Evolutionary conservation across 2,329 filamentous ascomycete genomes (phyloP).

Genomic region (Neonectria sp.): DNA sequence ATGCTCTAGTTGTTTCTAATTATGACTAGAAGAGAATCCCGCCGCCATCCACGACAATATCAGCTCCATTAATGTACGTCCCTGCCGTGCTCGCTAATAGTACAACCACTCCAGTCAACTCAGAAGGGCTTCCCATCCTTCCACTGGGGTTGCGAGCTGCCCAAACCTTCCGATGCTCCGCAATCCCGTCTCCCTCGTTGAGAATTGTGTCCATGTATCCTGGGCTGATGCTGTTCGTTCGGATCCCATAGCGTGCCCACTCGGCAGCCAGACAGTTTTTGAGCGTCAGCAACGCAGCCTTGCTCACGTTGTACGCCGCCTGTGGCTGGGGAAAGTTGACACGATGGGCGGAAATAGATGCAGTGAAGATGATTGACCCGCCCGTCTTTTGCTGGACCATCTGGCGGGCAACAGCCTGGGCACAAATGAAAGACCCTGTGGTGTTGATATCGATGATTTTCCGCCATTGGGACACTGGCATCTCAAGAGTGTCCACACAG

Average conservation of each 20-base stretch:
- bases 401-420: slow-evolving; percentile 72
- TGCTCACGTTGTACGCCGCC: slow-evolving; percentile 79
- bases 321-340: slow-evolving; percentile 84
- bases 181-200: slow-evolving; percentile 75
- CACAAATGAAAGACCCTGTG: slow-evolving; percentile 78
- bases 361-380: slow-evolving; percentile 76
- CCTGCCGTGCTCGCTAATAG: slow-evolving; percentile 72
- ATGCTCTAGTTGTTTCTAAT: too few species aligned
- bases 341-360: slow-evolving; percentile 77
- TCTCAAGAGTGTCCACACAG: slow-evolving; percentile 73
- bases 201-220: slow-evolving; percentile 85
- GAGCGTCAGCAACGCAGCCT: slow-evolving; percentile 76
- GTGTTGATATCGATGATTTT: slow-evolving; percentile 80
- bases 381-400: slow-evolving; percentile 67
- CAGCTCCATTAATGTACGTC: slow-evolving; percentile 76
- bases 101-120: slow-evolving; percentile 73
- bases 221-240: slow-evolving; percentile 78
- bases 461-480: slow-evolving; percentile 72
- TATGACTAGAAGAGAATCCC: slow-evolving; percentile 13
- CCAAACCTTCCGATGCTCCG: slow-evolving; percentile 69
- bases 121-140: slow-evolving; percentile 74
- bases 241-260: slow-evolving; percentile 79
- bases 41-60: slow-evolving; percentile 75
- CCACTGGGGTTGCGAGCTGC: slow-evolving; percentile 72
- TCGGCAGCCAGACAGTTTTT: slow-evolving; percentile 69